Evolutionary conservation across 345 rosid genomes (phyloP), one percentile per base, ranked within the genome.

Genomic region (Eucalyptus viminalis): DNA sequence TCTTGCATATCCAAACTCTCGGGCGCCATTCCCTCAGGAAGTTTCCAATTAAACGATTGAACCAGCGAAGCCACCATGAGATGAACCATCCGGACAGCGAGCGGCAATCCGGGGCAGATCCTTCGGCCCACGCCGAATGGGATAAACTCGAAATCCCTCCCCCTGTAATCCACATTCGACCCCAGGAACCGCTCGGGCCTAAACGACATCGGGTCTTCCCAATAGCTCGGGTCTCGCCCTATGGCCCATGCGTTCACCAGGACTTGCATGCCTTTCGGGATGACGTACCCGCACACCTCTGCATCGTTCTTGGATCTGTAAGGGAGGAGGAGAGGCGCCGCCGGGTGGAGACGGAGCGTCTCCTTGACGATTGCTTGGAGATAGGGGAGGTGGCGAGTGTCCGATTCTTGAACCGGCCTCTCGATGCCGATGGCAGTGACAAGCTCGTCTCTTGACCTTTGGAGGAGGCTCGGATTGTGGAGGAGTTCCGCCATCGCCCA

Each of bases 401-500:
- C 91, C 16, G 91, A 86, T 88, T 92, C 93, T 54, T 81, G 89
- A 69, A 91, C 86, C 3, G 85, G 60, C 5, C 60, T 86, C 24
- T 92, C 90, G 14, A 45, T 88, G 25, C 89, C 89, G 5, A 88
- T 62, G 76, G 86, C 91, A 24, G 21, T 43, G 37, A 53, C 51
- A 27, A 92, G 60, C 51, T 90, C 90, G 2, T 62, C 37, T 49
- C 88, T 85, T 8, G 89, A 87, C 86, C 62, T 89, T 51, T 62
- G 34, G 34, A 90, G 88, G 31, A 12, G n/a, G 11, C 40, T 19
- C 17, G 88, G 91, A 14, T 86, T 88, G 47, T 58, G 91, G 31
- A 92, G 83, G 16, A 92, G 80, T 69, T 90, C 92, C 37, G 87
- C 88, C 92, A 92, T 92, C 7, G 90, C 91, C 93, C 92, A 92